Percentiles rank a stretch among this genome's conserved stretches.
Conservation (phyloP, 1,284 basidiomycete genomes). For the Malassezia vespertilionis region DNA sequence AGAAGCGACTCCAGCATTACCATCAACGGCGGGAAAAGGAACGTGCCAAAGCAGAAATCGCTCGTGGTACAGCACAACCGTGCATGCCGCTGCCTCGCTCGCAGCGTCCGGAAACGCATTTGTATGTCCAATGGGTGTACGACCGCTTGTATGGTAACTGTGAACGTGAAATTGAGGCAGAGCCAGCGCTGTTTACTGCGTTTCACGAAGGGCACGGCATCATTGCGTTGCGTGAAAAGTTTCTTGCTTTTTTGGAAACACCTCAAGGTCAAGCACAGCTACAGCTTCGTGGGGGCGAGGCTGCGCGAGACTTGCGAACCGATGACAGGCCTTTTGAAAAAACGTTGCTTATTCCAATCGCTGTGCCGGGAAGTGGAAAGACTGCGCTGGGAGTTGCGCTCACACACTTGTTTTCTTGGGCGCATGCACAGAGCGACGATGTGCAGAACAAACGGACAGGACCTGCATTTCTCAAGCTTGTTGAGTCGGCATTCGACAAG, state of each 20-base stretch:
- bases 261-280: conserved; percentile 30
- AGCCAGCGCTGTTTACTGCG: conserved; percentile 58
- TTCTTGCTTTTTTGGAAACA: conserved; percentile 60
- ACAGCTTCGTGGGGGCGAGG: conserved; percentile 40
- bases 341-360: conserved; percentile 74
- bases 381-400: conserved; percentile 75
- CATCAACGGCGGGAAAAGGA: neutral
- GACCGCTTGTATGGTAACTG: conserved; percentile 33
- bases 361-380: conserved; percentile 91
- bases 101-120: conserved; percentile 32
- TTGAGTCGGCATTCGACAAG: conserved; percentile 49
- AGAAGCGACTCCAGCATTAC: neutral
- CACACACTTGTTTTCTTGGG: conserved; percentile 68
- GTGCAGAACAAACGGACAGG: conserved; percentile 68
- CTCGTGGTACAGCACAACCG: conserved; percentile 20
- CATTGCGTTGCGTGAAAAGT: conserved; percentile 69
- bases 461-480: conserved; percentile 65
- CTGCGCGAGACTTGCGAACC: conserved; percentile 10
- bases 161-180: conserved; percentile 58
- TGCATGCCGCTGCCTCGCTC: conserved; percentile 23
- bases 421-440: conserved; percentile 70
- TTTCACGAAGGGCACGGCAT: conserved; percentile 69
- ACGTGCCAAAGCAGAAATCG: neutral
- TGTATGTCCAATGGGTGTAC: conserved; percentile 39
- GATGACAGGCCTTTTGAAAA: conserved; percentile 55